Evolutionary conservation across 2,329 filamentous ascomycete genomes (phyloP), one percentile per base, ranked within the genome.

Genomic region (Hymenoscyphus albidus): DNA sequence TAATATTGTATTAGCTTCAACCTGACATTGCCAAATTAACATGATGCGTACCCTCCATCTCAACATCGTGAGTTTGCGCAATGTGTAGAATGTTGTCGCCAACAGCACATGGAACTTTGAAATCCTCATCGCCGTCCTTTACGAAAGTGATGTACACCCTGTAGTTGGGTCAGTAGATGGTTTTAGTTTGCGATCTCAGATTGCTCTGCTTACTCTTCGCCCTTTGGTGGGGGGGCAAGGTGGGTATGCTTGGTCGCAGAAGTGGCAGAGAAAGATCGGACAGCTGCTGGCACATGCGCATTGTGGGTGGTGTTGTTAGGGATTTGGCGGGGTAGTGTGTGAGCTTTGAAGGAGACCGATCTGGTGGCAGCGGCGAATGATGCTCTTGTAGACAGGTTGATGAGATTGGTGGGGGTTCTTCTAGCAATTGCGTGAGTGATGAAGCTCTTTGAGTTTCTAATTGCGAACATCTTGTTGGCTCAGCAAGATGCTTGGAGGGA

Each of bases 51-150:
- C 85, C 93, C 82, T 99, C 95, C 94, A 99, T 98, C 77, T 99
- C 95, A 54, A 99, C 81, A 74, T 98, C 94, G 77, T 98, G 86
- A 57, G 90, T 92, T 77, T 97, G 94, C 27, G 94, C 95, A 74
- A 99, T 94, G 74, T 98, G 94, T 62, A 99, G 83, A 62, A 99
- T 82, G 77, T 99, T 99, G 78, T 97, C 93, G 59, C 95, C 95
- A 72, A 90, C 87, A 14, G 86, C 82, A 9, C 97, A 94, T 65
- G 89, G 87, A 73, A 97, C 86, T 66, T 89, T 91, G 76, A 91
- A 84, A 70, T 88, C 83, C 38, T 85, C 81, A 60, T 88, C 88
- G 22, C 97, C 93, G 78, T 98, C 97, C 77, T 97, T 93, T 70
- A 98, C 85, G 76, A 98, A 97, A 0, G 93, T 96, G 32, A 99